These are phyloP conservation scores for Metrosideros polymorpha DNA, from an alignment of 441 rosid genomes.

Conservation along the genomic window DNA sequence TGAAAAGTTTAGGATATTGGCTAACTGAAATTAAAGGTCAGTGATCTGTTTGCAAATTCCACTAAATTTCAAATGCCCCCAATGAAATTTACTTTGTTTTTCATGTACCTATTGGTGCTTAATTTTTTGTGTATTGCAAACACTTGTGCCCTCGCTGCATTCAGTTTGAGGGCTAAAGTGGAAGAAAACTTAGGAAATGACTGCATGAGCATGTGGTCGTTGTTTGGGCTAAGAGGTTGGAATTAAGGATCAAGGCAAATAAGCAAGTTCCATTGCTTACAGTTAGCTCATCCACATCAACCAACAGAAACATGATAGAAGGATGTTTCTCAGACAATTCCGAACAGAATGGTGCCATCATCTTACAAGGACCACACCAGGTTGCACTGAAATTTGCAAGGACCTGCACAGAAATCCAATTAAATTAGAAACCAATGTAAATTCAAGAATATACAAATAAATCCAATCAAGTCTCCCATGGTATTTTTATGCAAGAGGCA, in stretches of 20 bases:
- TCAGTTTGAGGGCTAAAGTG: not conserved
- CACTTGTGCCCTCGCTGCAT: not conserved
- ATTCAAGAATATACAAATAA: not conserved
- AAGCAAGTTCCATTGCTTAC: slow-evolving; percentile 22
- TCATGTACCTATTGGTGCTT: not conserved
- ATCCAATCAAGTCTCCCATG: not conserved
- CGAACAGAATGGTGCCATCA: slow-evolving; percentile 25
- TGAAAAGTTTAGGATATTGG: not conserved
- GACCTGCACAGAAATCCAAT: slow-evolving; percentile 21
- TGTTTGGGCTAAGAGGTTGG: not conserved
- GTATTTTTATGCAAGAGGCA: not conserved
- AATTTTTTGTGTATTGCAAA: not conserved
- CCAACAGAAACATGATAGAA: slow-evolving; percentile 36
- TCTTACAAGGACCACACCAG: slow-evolving; percentile 51
- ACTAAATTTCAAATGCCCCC: not conserved
- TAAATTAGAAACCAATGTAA: not conserved
- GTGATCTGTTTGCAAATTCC: not conserved
- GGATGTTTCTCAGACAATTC: slow-evolving; percentile 45
- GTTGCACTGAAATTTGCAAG: slow-evolving; percentile 50
- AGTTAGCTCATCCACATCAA: slow-evolving; percentile 52
- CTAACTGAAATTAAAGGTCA: not conserved
- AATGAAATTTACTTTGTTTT: not conserved
- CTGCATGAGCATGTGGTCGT: not conserved
- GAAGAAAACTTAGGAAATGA: not conserved
- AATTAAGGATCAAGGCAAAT: not conserved